Evolutionary conservation across 768 basidiomycete genomes (phyloP).

Genomic region (Hortiboletus campestris): DNA sequence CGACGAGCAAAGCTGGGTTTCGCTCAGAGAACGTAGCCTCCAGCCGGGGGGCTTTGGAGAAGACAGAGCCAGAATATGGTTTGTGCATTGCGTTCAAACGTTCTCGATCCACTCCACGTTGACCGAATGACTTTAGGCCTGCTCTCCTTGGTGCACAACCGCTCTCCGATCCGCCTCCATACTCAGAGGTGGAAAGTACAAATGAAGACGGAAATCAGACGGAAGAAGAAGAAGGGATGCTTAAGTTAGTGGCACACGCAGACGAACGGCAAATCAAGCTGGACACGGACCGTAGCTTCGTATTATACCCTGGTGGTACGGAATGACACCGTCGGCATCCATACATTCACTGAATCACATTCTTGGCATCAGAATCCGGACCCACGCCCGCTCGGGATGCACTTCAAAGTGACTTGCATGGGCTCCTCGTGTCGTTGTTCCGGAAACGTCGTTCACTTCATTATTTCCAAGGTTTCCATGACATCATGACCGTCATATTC

Average conservation of each 20-base stretch:
- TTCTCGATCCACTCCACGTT: conserved; percentile 17
- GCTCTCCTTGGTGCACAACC: conserved; percentile 39
- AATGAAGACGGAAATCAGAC: conserved; percentile 1
- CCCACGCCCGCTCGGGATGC: conserved; percentile 37
- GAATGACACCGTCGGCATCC: conserved; percentile 11
- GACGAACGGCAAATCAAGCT: conserved; percentile 88
- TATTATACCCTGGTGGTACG: conserved; percentile 86
- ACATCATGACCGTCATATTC: conserved; percentile 82
- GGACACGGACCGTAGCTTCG: conserved; percentile 92
- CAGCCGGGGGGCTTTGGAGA: conserved; percentile 62
- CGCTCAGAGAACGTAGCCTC: conserved; percentile 47
- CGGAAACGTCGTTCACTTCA: conserved; percentile 66
- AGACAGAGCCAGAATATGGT: conserved; percentile 59
- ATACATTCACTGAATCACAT: conserved; percentile 5
- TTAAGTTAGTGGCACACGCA: conserved; percentile 38
- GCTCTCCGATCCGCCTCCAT: conserved; percentile 34
- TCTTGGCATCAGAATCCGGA: conserved; percentile 16
- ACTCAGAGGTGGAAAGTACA: conserved; percentile 22
- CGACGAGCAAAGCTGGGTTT: conserved; percentile 43
- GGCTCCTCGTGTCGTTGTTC: conserved; percentile 72
- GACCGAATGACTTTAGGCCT: conserved; percentile 19
- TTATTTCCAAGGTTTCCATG: conserved; percentile 94
- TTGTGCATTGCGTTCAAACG: conserved; percentile 19
- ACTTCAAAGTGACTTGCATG: conserved; percentile 66
- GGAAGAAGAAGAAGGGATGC: background rate